phyloP scores from a whole-genome alignment of 345 rosid genomes.

The Bruguiera gymnorhiza region DNA sequence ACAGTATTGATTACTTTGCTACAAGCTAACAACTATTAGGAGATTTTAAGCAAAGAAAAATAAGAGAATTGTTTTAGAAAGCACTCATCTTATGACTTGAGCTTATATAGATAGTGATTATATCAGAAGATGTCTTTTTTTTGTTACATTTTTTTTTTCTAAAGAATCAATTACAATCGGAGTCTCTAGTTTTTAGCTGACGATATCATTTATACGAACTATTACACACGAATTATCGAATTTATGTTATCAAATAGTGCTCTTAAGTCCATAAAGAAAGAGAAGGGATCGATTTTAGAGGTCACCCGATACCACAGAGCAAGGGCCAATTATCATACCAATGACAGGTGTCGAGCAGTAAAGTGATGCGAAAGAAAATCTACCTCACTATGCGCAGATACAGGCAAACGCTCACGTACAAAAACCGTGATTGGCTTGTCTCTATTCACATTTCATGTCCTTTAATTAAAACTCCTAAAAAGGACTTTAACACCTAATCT shows the following conservation, averaged over 20 bases:
- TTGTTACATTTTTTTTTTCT: too few species aligned
- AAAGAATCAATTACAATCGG: too few species aligned
- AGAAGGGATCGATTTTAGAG: slow-evolving; percentile 23
- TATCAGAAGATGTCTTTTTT: too few species aligned
- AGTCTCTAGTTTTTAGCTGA: too few species aligned
- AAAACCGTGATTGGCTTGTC: slow-evolving; percentile 49
- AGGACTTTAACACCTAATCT: slow-evolving; percentile 14
- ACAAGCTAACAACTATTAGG: too few species aligned
- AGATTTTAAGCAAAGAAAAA: too few species aligned
- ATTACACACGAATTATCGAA: too few species aligned
- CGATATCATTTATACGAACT: too few species aligned
- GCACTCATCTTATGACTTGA: too few species aligned
- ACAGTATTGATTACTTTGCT: too few species aligned
- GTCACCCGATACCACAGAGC: background rate
- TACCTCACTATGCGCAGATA: slow-evolving; percentile 26
- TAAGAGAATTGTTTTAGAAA: too few species aligned
- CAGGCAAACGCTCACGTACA: slow-evolving; percentile 53
- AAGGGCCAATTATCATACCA: slow-evolving; percentile 8
- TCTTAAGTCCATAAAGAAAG: background rate
- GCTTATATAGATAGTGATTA: too few species aligned
- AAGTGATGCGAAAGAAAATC: slow-evolving; percentile 39
- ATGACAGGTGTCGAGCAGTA: slow-evolving; percentile 54
- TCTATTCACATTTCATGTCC: slow-evolving; percentile 15
- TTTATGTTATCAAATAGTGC: background rate
- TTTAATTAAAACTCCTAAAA: slow-evolving; percentile 5